Base-by-base conservation (phyloP, 495 filamentous ascomycete genomes). In the Wilcoxina mikolae region DNA sequence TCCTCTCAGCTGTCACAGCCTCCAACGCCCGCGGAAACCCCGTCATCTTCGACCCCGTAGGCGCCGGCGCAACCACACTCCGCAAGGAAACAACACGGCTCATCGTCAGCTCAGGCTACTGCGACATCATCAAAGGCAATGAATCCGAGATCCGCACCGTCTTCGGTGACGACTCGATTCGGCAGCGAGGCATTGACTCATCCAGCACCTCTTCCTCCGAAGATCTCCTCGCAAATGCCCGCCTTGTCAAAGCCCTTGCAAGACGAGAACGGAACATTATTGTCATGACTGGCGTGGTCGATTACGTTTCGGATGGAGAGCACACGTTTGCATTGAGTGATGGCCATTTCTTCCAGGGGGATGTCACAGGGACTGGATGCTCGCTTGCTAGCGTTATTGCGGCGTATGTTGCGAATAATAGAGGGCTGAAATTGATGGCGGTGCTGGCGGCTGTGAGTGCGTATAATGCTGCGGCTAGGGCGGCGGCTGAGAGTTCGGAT, bases 101-200 rank as follows among this genome's bases (percentile, higher is more conserved):
- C 10, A 76, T 98, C n/a, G 70, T 95, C 67, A 72, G 75, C 0
- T 75, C 69, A 4, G 87, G 86, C 27, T 84, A 85, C 63, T 84
- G 91, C 57, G 79, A 84, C 67, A 73, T 95, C 20, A 87, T 98
- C 68, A 98, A 95, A 68, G 91, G 91, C 24, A 98, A 98, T 65
- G 89, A 93, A 67, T 79, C 81, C 47, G 91, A 98, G 68, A 90
- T 98, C 54, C 69, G 73, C 26, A 79, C 82, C n/a, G 76, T 88
- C 0, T 76, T 75, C 51, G 61, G 68, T 5, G 51, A 58, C 27
- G 60, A 58, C 3, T 60, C 56, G 3, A 69, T 71, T n/a, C 77
- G 81, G 55, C 88, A 94, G 67, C 79, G 83, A 11, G 91, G 91
- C 25, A 91, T 95, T n/a, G 91, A 95, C 65, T 44, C 35, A 5